Conservation (phyloP, 371 early-diverging fungal species). For the Circinella minor region DNA sequence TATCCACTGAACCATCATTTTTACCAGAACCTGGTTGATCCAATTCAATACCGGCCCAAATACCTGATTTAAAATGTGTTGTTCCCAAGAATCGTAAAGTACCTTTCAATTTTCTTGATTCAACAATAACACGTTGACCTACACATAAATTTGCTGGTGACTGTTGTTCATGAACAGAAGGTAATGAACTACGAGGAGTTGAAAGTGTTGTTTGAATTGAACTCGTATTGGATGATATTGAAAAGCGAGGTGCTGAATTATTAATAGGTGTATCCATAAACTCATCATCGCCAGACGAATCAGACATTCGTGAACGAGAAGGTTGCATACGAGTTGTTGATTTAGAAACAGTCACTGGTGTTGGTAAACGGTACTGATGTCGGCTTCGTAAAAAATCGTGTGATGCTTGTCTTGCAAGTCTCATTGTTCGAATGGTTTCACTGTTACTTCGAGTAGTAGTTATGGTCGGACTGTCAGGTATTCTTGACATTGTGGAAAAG, state of each 20-base stretch:
- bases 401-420: conserved; percentile 18
- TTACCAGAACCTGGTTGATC: conserved; percentile 71
- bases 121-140: conserved; percentile 67
- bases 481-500: conserved; percentile 19
- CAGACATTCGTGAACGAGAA: conserved; percentile 14
- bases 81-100: conserved; percentile 72
- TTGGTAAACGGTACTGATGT: conserved; percentile 4
- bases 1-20: conserved; percentile 72
- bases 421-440: neutral
- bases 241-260: conserved; percentile 20
- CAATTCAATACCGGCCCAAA: conserved; percentile 81
- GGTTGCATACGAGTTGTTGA: conserved; percentile 14
- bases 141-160: conserved; percentile 15
- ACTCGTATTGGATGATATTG: conserved; percentile 22
- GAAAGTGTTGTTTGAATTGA: conserved; percentile 21
- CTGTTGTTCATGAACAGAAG: conserved; percentile 14
- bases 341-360: conserved; percentile 12
- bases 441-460: neutral
- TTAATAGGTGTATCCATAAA: conserved; percentile 10
- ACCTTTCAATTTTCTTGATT: conserved; percentile 61
- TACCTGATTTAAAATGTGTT: conserved; percentile 69
- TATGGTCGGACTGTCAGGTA: conserved; percentile 2
- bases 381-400: conserved; percentile 13
- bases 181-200: conserved; percentile 24
- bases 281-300: conserved; percentile 16